Percentiles rank a stretch among this genome's conserved stretches.
Conservation (phyloP, 2,329 filamentous ascomycete species). For the Aspergillus puulaauensis region DNA sequence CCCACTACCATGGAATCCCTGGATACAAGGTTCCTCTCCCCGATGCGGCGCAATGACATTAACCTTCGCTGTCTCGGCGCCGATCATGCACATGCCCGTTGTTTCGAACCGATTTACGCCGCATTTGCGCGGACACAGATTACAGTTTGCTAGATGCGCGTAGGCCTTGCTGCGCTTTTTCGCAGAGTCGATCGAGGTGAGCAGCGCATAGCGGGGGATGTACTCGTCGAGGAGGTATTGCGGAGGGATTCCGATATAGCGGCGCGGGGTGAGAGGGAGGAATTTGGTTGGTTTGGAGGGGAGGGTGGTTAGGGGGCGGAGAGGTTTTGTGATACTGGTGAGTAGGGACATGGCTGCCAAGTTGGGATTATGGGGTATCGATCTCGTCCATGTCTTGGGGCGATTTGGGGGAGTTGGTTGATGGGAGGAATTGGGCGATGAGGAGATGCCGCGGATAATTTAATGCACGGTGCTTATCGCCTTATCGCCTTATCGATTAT, state of each 20-base stretch:
- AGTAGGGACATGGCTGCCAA: background rate
- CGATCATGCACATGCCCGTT: conserved; percentile 76
- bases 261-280: conserved; percentile 20
- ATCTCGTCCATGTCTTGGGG: background rate
- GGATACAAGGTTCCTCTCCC: conserved; percentile 79
- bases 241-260: conserved; percentile 53
- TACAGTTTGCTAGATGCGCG: conserved; percentile 74
- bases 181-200: conserved; percentile 67
- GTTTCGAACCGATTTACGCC: conserved; percentile 78
- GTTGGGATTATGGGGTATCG: background rate
- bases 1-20: conserved; percentile 77
- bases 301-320: background rate
- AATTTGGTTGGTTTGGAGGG: background rate
- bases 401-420: background rate
- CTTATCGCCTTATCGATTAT: conserved; percentile 14
- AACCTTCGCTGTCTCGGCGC: conserved; percentile 70
- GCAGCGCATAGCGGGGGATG: conserved; percentile 67
- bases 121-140: conserved; percentile 75
- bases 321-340: background rate
- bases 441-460: background rate
- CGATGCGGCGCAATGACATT: conserved; percentile 85
- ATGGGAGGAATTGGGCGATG: background rate
- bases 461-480: background rate
- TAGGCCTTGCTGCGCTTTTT: conserved; percentile 74
- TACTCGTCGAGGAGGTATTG: conserved; percentile 74